Evolutionary conservation across 2,329 filamentous ascomycete species (phyloP).

Genomic region (Huntiella omanensis): DNA sequence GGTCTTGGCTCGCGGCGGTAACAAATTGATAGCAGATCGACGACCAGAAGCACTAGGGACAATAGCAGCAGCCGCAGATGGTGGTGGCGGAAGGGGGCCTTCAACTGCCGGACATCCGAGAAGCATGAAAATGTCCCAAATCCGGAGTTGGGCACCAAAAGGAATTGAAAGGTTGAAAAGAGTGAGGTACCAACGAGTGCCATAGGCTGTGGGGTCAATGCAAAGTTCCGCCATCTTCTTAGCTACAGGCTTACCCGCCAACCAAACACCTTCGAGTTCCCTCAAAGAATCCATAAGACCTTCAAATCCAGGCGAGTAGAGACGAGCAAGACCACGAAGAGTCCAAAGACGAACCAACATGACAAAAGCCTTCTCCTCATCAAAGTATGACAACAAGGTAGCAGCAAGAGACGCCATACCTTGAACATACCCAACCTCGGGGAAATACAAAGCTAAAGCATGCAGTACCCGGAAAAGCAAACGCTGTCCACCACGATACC

Average conservation of each 20-base stretch:
- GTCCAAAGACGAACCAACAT: constrained; percentile 96
- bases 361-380: constrained; percentile 83
- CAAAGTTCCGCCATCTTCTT: constrained; percentile 57
- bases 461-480: constrained; percentile 85
- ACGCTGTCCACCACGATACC: constrained; percentile 83
- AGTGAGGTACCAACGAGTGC: constrained; percentile 91
- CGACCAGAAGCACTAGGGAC: neutral
- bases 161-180: constrained; percentile 95
- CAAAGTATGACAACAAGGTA: constrained; percentile 87
- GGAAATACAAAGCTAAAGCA: constrained; percentile 76
- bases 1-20: constrained; percentile 79
- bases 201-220: constrained; percentile 82
- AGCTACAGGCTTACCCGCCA: constrained; percentile 58
- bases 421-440: constrained; percentile 85
- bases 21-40: constrained; percentile 31
- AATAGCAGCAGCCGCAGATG: constrained; percentile 1
- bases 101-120: constrained; percentile 52
- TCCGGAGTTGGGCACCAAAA: constrained; percentile 78
- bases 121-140: constrained; percentile 97
- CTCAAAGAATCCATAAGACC: constrained; percentile 71
- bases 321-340: constrained; percentile 62
- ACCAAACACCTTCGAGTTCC: constrained; percentile 74
- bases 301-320: constrained; percentile 70
- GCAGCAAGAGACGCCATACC: constrained; percentile 91
- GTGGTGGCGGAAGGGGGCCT: constrained; percentile 10